Conservation (phyloP, 306 rosid species). For the Rubus parviflorus region DNA sequence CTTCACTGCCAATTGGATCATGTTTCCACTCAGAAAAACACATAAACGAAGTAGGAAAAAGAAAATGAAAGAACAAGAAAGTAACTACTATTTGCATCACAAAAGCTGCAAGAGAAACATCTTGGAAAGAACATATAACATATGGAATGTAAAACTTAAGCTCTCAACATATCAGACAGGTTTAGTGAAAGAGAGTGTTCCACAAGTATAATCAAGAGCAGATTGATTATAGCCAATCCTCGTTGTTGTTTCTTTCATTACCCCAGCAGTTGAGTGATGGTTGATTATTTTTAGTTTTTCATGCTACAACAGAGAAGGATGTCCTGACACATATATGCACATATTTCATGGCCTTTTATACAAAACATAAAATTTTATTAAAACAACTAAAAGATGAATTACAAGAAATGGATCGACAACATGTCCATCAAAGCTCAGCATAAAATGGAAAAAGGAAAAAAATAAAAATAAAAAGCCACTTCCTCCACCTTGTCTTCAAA, state of each 20-base stretch:
- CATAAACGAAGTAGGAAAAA: not conserved
- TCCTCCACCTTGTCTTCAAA: not conserved
- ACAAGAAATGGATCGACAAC: not conserved
- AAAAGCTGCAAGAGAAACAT: not conserved
- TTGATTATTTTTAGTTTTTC: not conserved
- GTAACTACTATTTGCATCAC: not conserved
- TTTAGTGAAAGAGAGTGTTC: not conserved
- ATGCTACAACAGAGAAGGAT: not conserved
- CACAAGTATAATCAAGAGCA: not conserved
- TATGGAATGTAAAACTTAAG: not conserved
- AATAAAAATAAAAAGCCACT: not conserved
- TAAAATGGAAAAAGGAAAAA: not conserved
- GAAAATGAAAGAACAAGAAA: not conserved
- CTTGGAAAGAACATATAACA: not conserved
- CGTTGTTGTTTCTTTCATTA: not conserved
- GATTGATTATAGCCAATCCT: not conserved
- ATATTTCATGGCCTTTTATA: not conserved
- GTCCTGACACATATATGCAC: not conserved
- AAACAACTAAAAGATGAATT: not conserved
- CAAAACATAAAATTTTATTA: not conserved
- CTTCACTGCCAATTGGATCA: constrained; percentile 66
- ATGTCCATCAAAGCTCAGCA: not conserved
- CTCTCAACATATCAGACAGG: not conserved
- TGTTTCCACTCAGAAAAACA: constrained; percentile 38
- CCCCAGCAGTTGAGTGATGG: not conserved